phyloP scores from a whole-genome alignment of 1,139 yeast genomes.

The Yamadazyma blattariae region DNA sequence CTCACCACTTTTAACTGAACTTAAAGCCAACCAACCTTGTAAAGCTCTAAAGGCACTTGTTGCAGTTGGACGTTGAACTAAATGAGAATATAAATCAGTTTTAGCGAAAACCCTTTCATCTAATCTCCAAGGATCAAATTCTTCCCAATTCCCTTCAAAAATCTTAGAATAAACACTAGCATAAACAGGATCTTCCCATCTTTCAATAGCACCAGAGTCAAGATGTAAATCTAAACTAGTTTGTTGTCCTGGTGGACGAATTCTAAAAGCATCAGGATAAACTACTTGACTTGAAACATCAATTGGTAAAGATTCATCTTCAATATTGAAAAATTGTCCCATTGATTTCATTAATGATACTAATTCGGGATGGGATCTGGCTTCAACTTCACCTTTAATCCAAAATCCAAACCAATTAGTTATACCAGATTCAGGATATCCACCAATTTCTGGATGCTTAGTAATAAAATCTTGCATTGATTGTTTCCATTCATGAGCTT shows the following conservation, averaged over 20 bases:
- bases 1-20: slow-evolving; percentile 32
- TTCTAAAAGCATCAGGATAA: slow-evolving; percentile 40
- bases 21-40: slow-evolving; percentile 49
- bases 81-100: slow-evolving; percentile 28
- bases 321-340: slow-evolving; percentile 33
- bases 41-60: slow-evolving; percentile 43
- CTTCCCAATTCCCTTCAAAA: slow-evolving; percentile 46
- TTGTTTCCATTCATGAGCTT: slow-evolving; percentile 18
- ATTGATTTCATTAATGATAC: slow-evolving; percentile 26
- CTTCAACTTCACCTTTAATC: slow-evolving; percentile 40
- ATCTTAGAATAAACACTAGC: slow-evolving; percentile 36
- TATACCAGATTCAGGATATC: slow-evolving; percentile 26
- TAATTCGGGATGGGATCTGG: slow-evolving; percentile 40
- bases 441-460: slow-evolving; percentile 29
- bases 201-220: slow-evolving; percentile 46
- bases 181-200: slow-evolving; percentile 32
- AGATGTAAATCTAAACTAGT: slow-evolving; percentile 39
- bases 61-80: slow-evolving; percentile 23
- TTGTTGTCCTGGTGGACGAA: slow-evolving; percentile 40
- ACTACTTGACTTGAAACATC: slow-evolving; percentile 28
- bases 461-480: slow-evolving; percentile 19
- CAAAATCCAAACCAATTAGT: slow-evolving; percentile 34
- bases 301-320: slow-evolving; percentile 20
- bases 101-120: slow-evolving; percentile 34
- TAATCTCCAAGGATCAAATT: slow-evolving; percentile 42